These are phyloP conservation scores for Myxozyma vanderwaltii DNA, from an alignment of 805 yeast species.

Conservation along the genomic window DNA sequence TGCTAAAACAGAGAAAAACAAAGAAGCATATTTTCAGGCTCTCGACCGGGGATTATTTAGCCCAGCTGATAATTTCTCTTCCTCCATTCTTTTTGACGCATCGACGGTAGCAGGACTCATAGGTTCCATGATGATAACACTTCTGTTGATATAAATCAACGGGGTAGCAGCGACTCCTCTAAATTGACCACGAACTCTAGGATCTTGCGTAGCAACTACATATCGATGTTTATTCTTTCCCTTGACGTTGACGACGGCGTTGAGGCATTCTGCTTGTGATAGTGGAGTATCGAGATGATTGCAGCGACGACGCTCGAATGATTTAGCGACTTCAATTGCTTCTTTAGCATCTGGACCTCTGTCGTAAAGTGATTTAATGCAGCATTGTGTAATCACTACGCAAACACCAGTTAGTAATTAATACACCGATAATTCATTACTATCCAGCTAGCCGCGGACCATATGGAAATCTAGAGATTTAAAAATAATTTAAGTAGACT, in stretches of 20 bases:
- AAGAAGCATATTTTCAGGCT: not conserved
- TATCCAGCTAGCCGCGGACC: too few species aligned
- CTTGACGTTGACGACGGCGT: constrained; percentile 64
- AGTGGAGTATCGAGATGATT: constrained; percentile 66
- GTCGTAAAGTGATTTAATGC: constrained; percentile 78
- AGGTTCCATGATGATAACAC: constrained; percentile 97
- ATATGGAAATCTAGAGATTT: too few species aligned
- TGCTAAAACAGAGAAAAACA: not conserved
- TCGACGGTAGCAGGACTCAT: constrained; percentile 68
- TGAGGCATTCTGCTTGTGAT: constrained; percentile 74
- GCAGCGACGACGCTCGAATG: constrained; percentile 89
- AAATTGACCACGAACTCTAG: constrained; percentile 64
- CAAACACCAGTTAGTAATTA: not conserved
- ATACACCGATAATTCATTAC: not conserved
- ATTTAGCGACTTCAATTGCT: constrained; percentile 80
- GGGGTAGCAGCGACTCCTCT: constrained; percentile 89
- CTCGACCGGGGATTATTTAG: constrained; percentile 59
- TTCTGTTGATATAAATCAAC: constrained; percentile 77
- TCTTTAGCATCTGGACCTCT: constrained; percentile 53
- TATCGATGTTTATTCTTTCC: constrained; percentile 89
- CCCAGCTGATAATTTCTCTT: constrained; percentile 71
- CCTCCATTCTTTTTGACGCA: constrained; percentile 57
- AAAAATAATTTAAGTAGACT: too few species aligned
- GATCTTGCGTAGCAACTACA: constrained; percentile 81
- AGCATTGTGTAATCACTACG: constrained; percentile 89